A percentile compares a stretch with the other conserved stretches of the same genome.
Evolutionary conservation across 2,329 filamentous ascomycete genomes (phyloP).

Genomic region (Dothistroma septosporum): DNA sequence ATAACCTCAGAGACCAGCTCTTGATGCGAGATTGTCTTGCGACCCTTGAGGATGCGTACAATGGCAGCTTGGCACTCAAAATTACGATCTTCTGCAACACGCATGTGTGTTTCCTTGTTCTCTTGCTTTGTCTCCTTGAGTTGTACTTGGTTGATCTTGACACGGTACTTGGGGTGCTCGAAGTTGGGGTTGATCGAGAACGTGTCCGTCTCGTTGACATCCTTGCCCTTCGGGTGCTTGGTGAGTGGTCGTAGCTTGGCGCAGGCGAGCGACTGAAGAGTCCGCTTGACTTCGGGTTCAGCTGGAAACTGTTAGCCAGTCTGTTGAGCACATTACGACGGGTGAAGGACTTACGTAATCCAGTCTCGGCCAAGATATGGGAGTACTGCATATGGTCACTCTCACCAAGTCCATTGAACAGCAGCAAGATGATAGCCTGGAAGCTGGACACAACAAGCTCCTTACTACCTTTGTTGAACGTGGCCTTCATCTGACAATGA

Average conservation of each 20-base stretch:
- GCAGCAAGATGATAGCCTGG: slow-evolving; percentile 82
- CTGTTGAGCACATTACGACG: slow-evolving; percentile 3
- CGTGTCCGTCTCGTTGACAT: slow-evolving; percentile 72
- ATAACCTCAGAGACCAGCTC: slow-evolving; percentile 91
- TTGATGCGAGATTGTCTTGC: slow-evolving; percentile 80
- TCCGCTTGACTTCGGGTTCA: slow-evolving; percentile 77
- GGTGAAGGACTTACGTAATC: slow-evolving; percentile 54
- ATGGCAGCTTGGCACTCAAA: slow-evolving; percentile 97
- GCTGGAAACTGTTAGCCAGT: slow-evolving; percentile 42
- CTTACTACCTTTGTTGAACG: slow-evolving; percentile 74
- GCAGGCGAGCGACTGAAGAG: slow-evolving; percentile 90
- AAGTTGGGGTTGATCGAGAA: slow-evolving; percentile 80
- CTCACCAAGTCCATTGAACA: slow-evolving; percentile 72
- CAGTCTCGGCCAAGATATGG: slow-evolving; percentile 70
- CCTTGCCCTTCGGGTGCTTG: slow-evolving; percentile 76
- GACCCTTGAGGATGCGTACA: slow-evolving; percentile 92
- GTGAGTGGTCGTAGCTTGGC: slow-evolving; percentile 77
- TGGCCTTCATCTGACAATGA: slow-evolving; percentile 79
- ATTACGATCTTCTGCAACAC: slow-evolving; percentile 81
- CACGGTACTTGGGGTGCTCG: slow-evolving; percentile 73
- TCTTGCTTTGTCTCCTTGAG: slow-evolving; percentile 93
- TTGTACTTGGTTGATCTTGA: slow-evolving; percentile 99
- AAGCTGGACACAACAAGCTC: slow-evolving; percentile 88
- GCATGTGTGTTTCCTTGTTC: slow-evolving; percentile 88
- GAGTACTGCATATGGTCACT: slow-evolving; percentile 67